Conservation (phyloP, 805 yeast genomes). For the Candida berthetii region DNA sequence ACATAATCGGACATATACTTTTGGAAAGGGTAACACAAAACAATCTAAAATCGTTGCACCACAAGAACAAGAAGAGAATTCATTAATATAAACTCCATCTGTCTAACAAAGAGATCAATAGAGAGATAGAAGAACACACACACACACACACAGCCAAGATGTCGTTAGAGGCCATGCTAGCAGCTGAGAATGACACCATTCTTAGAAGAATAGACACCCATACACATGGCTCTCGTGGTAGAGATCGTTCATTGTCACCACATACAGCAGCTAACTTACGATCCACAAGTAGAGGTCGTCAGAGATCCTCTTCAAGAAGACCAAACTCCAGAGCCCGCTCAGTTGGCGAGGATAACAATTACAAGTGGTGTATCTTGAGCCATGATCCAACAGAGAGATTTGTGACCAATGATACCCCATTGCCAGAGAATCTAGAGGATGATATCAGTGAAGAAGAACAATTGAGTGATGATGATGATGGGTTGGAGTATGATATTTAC, state of each 20-base stretch:
- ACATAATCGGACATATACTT: too few species aligned
- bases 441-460: conserved; percentile 46
- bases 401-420: conserved; percentile 9
- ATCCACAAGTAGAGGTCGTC: conserved; percentile 6
- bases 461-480: conserved; percentile 45
- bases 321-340: conserved; percentile 20
- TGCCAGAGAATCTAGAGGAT: conserved; percentile 12
- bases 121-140: neutral
- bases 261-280: conserved; percentile 2
- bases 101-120: neutral
- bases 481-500: conserved; percentile 26
- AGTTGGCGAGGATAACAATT: conserved; percentile 21
- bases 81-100: too few species aligned
- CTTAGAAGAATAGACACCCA: conserved; percentile 1
- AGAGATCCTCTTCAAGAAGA: conserved; percentile 14
- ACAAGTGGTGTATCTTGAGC: conserved; percentile 58
- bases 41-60: too few species aligned
- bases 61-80: too few species aligned
- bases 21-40: too few species aligned
- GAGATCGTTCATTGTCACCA: conserved; percentile 10
- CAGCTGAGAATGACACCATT: conserved; percentile 8
- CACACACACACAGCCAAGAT: conserved; percentile 2
- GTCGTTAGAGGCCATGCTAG: conserved; percentile 10
- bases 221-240: conserved; percentile 1
- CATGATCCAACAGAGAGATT: conserved; percentile 73